Percentiles rank a stretch among this genome's conserved stretches.
Conservation (phyloP, 371 early-diverging fungal genomes). For the Rhizopus delemar region DNA sequence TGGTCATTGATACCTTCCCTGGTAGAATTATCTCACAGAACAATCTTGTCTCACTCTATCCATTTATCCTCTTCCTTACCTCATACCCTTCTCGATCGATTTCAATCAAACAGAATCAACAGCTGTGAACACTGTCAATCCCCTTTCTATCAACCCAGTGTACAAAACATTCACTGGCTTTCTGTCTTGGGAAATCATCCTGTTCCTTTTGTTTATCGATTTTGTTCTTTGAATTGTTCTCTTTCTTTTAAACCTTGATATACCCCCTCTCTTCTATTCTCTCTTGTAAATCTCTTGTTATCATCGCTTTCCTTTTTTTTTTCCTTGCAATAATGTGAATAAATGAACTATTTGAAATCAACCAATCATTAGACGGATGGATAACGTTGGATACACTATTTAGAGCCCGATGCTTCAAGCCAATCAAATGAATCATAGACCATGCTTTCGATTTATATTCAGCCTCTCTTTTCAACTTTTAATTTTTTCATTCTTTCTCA, state of each 20-base stretch:
- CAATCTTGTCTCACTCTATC: conserved; percentile 7
- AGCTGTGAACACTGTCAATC: conserved; percentile 31
- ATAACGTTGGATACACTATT: no score
- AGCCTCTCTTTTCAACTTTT: neutral
- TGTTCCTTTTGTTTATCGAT: conserved; percentile 37
- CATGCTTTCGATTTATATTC: neutral
- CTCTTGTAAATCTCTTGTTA: neutral
- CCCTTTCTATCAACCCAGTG: conserved; percentile 22
- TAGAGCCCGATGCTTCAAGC: neutral
- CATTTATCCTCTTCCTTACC: conserved; percentile 5
- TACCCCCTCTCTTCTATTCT: neutral
- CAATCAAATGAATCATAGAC: neutral
- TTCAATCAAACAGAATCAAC: conserved; percentile 20
- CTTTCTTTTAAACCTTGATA: neutral
- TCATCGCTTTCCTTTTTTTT: no score
- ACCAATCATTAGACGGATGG: neutral
- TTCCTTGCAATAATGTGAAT: neutral
- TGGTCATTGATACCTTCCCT: conserved; percentile 15
- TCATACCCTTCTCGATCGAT: conserved; percentile 16
- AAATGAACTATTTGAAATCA: neutral
- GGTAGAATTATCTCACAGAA: conserved; percentile 28
- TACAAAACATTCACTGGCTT: conserved; percentile 32
- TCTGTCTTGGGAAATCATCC: conserved; percentile 20
- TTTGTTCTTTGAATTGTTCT: conserved; percentile 36
- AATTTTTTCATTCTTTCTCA: neutral